phyloP scores from a whole-genome alignment of 2,329 filamentous ascomycete species.

The Cordyceps fumosorosea region DNA sequence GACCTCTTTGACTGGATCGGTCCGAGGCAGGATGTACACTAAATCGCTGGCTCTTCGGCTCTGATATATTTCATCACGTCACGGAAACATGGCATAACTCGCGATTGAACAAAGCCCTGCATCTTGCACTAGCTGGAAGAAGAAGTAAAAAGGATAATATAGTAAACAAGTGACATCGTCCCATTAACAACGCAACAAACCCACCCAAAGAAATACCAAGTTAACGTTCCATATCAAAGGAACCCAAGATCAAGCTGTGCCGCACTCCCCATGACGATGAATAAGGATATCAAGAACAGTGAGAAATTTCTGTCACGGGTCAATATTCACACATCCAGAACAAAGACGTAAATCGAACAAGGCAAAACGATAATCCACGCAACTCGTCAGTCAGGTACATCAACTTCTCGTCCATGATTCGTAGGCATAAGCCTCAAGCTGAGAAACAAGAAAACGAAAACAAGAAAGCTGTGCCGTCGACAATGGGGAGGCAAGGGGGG shows the following conservation, averaged over 20 bases:
- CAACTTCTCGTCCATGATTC: not conserved
- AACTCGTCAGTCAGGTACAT: not conserved
- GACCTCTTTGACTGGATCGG: slow-evolving; percentile 2
- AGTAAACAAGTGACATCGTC: not conserved
- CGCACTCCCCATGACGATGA: not conserved
- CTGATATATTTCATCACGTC: not conserved
- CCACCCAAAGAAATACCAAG: not conserved
- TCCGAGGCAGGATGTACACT: not conserved
- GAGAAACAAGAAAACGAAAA: not conserved
- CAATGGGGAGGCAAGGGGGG: slow-evolving; percentile 12
- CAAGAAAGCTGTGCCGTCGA: not conserved
- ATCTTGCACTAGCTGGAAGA: not conserved
- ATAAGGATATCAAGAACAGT: not conserved
- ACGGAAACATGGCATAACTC: not conserved
- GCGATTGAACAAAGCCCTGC: not conserved
- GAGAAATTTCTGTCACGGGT: not conserved
- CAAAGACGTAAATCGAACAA: not conserved
- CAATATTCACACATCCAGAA: not conserved
- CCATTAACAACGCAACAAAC: not conserved
- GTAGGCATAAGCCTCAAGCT: not conserved
- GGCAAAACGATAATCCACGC: not conserved
- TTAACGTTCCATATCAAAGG: not conserved
- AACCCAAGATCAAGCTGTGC: not conserved
- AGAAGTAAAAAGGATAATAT: not conserved
- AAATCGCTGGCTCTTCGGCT: not conserved